These are phyloP conservation scores for Coprinopsis strossmayeri DNA, from an alignment of 768 basidiomycete genomes.

Conservation along the genomic window DNA sequence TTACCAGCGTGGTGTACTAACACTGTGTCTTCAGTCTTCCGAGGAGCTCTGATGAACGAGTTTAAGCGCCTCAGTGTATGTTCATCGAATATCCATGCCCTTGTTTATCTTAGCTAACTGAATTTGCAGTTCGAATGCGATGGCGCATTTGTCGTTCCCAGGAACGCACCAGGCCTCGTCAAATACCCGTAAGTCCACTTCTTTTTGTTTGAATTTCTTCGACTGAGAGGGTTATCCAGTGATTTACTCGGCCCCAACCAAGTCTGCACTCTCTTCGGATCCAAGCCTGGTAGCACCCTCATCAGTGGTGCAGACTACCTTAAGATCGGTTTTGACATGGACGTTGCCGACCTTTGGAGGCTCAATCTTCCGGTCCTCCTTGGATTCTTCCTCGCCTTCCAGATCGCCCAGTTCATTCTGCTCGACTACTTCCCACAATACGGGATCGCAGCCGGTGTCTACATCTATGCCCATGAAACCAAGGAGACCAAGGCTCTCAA, in stretches of 20 bases:
- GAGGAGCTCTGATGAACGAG: slow-evolving; percentile 80
- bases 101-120: slow-evolving; percentile 2
- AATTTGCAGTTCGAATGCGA: slow-evolving; percentile 50
- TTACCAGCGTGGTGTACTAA: neutral
- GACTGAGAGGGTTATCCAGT: slow-evolving; percentile 23
- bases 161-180: slow-evolving; percentile 47
- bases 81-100: slow-evolving; percentile 12
- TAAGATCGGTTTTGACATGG: slow-evolving; percentile 38
- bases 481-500: slow-evolving; percentile 50
- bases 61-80: slow-evolving; percentile 62
- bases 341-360: slow-evolving; percentile 48
- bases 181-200: slow-evolving; percentile 54
- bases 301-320: slow-evolving; percentile 63
- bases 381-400: slow-evolving; percentile 64
- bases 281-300: slow-evolving; percentile 43
- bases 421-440: slow-evolving; percentile 64
- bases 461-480: slow-evolving; percentile 57
- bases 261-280: slow-evolving; percentile 72
- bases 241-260: slow-evolving; percentile 57
- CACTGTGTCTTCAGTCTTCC: slow-evolving; percentile 39
- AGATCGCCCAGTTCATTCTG: slow-evolving; percentile 55
- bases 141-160: slow-evolving; percentile 58
- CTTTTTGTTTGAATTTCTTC: neutral
- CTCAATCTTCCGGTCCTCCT: slow-evolving; percentile 62
- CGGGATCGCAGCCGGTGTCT: slow-evolving; percentile 38